Evolutionary conservation across 768 basidiomycete genomes (phyloP).

Genomic region (Pulveroboletus sp.): DNA sequence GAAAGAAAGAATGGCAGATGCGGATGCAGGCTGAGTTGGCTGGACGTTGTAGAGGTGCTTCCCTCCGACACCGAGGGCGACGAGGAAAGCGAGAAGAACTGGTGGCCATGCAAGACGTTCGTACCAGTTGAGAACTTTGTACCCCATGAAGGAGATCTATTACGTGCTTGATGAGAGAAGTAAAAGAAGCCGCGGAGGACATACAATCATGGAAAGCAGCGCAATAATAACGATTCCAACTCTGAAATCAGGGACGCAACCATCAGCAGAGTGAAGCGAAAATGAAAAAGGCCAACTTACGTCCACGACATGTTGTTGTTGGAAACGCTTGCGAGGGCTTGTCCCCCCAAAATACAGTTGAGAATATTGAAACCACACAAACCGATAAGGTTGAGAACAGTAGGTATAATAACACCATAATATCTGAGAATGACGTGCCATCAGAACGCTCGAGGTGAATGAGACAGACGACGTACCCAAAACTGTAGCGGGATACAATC

Average conservation of each 20-base stretch:
- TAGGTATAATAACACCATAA: constrained; percentile 50
- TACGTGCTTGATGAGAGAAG: background rate
- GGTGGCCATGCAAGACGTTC: constrained; percentile 77
- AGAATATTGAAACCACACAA: constrained; percentile 63
- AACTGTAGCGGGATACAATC: constrained; percentile 63
- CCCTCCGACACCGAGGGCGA: constrained; percentile 69
- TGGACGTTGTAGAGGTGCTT: constrained; percentile 53
- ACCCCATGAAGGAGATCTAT: constrained; percentile 63
- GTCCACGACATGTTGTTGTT: constrained; percentile 47
- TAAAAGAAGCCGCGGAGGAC: constrained; percentile 15
- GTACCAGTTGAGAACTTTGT: constrained; percentile 63
- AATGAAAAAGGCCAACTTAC: constrained; percentile 27
- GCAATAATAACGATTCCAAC: constrained; percentile 82
- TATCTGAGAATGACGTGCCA: constrained; percentile 31
- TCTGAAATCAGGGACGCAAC: constrained; percentile 30
- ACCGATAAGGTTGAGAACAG: constrained; percentile 53
- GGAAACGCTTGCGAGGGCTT: constrained; percentile 56
- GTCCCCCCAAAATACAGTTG: constrained; percentile 65
- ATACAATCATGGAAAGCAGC: constrained; percentile 56
- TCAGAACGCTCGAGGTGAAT: constrained; percentile 9
- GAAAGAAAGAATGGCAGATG: constrained; percentile 54
- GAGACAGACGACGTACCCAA: constrained; percentile 44
- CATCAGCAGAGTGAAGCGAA: constrained; percentile 6
- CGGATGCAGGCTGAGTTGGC: constrained; percentile 50
- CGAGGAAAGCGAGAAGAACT: constrained; percentile 64